phyloP scores from a whole-genome alignment of 1,139 yeast species.

The Yamadazyma taylorii region DNA sequence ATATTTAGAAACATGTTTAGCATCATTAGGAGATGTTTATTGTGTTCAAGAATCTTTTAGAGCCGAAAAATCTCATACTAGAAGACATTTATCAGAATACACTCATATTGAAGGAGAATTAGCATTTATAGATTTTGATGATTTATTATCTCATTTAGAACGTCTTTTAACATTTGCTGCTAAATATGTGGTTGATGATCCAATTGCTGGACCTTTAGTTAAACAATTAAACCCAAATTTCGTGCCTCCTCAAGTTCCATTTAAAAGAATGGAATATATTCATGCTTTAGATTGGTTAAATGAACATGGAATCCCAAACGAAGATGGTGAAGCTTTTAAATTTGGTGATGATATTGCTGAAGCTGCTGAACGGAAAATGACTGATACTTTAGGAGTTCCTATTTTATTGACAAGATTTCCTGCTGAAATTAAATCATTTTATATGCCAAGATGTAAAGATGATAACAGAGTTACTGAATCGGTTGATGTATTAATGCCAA shows the following conservation, averaged over 20 bases:
- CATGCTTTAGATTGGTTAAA: constrained; percentile 95
- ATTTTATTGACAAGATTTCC: constrained; percentile 94
- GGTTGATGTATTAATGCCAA: constrained; percentile 97
- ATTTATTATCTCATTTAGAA: constrained; percentile 83
- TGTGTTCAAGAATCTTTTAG: constrained; percentile 98
- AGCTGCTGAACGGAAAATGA: constrained; percentile 99
- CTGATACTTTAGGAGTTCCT: constrained; percentile 90
- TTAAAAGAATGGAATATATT: constrained; percentile 86
- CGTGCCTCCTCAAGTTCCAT: constrained; percentile 78
- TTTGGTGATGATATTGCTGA: constrained; percentile 99
- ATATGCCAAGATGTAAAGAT: constrained; percentile 91
- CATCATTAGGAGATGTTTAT: constrained; percentile 95
- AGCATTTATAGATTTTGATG: constrained; percentile 84
- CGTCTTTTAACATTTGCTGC: constrained; percentile 67
- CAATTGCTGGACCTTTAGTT: constrained; percentile 85
- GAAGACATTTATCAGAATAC: constrained; percentile 96
- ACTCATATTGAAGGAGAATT: constrained; percentile 96
- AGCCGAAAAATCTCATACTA: constrained; percentile 98
- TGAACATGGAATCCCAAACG: constrained; percentile 91
- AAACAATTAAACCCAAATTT: constrained; percentile 92
- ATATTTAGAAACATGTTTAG: constrained; percentile 93
- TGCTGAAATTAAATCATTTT: constrained; percentile 93
- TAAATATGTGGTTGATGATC: constrained; percentile 80
- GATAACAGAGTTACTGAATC: constrained; percentile 96
- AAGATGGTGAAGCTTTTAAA: constrained; percentile 87